Base-by-base conservation (phyloP, 106 monocot species). In the Xerophyta viscosa region DNA sequence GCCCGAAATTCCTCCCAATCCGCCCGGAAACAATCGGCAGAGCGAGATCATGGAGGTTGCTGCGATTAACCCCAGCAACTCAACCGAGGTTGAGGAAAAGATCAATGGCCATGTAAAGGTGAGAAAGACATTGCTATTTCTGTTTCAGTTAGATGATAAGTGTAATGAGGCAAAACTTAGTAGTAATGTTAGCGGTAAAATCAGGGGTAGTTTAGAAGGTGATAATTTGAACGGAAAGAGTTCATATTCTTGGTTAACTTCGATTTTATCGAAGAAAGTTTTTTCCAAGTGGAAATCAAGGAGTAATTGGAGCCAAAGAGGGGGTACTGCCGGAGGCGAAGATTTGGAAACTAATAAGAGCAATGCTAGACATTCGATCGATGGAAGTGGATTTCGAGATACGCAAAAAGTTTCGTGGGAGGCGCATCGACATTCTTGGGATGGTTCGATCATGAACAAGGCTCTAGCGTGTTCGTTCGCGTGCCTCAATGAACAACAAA, bases 81-180 rank as follows among this genome's bases (percentile, higher is more conserved):
- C 14, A 6, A 14, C 46, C 27, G 66, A 77, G 61, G 31, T 48
- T 23, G 25, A 45, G 57, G 61, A 57, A 36, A 78, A 75, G 27
- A 3, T 43, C 30, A 48, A 62, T 14, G 30, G 20, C 19, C 27
- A 50, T 4, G 41, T 22, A 19, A 45, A 42, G 56, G 66, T 65
- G 12, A 69, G 88, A 46, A 88, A 54, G 50, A 94, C 88, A 14
- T 61, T 94, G n/a, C 30, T 66, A 22, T 73, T 64, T 8, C 52
- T 94, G 36, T 94, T 94, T 60, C 78, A 72, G 39, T 62, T 94
- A 46, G 94, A 94, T 31, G 94, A 94, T 75, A 39, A 69, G n/a
- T n/a, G n/a, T 24, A 27, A 53, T 29, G 60, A 61, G 17, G 4
- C 8, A 20, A 33, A 27, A 14, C 25, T 19, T 33, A 23, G 27